Evolutionary conservation across 2,329 filamentous ascomycete genomes (phyloP).

Genomic region (Emergomyces pasteurianus): DNA sequence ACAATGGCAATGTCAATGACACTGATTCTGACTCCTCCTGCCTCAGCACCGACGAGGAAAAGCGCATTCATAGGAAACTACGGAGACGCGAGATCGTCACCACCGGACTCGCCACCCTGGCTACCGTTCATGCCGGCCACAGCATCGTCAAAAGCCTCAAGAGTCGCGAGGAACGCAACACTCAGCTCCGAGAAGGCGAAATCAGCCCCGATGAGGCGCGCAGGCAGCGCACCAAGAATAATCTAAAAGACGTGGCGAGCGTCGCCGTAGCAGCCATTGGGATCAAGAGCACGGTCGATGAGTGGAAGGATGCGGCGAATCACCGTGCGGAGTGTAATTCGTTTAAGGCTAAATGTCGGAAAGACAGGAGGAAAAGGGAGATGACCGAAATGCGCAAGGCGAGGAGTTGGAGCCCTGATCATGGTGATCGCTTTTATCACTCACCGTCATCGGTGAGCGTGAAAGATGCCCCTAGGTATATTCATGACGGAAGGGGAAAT

Average conservation of each 20-base stretch:
- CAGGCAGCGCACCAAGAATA: slow-evolving; percentile 51
- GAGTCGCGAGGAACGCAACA: slow-evolving; percentile 48
- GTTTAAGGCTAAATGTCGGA: slow-evolving; percentile 37
- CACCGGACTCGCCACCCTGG: slow-evolving; percentile 53
- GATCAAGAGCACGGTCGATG: slow-evolving; percentile 53
- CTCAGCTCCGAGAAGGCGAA: slow-evolving; percentile 50
- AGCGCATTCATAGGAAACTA: slow-evolving; percentile 48
- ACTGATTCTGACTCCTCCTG: slow-evolving; percentile 32
- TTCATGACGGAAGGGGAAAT: background rate
- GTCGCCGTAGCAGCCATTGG: slow-evolving; percentile 55
- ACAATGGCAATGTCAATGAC: slow-evolving; percentile 18
- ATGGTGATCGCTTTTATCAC: background rate
- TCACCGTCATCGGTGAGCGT: background rate
- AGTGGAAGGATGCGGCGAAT: slow-evolving; percentile 57
- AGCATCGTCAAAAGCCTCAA: slow-evolving; percentile 52
- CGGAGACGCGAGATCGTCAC: slow-evolving; percentile 55
- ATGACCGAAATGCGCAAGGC: no score
- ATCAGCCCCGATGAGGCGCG: slow-evolving; percentile 51
- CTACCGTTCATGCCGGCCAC: slow-evolving; percentile 58
- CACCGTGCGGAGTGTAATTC: slow-evolving; percentile 45
- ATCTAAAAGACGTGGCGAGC: slow-evolving; percentile 52
- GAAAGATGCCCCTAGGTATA: background rate
- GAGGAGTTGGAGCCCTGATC: background rate
- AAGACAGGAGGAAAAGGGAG: background rate
- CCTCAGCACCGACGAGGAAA: slow-evolving; percentile 51